Conservation (phyloP, 768 basidiomycete species). For the Lactifluus piperatus region DNA sequence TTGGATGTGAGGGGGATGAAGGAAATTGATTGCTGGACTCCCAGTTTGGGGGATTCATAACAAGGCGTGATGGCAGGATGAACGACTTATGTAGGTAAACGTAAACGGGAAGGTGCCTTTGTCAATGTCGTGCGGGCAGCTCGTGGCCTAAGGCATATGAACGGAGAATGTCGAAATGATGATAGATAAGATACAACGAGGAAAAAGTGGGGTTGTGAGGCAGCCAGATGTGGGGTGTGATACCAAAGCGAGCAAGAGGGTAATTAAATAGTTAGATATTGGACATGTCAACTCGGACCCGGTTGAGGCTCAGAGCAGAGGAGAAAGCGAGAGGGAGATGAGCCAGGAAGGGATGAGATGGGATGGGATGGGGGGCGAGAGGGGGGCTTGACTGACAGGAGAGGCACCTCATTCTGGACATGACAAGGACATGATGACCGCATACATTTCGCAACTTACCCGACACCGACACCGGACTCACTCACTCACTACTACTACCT, state of each 20-base stretch:
- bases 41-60: not conserved
- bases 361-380: too few species aligned
- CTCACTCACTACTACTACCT: too few species aligned
- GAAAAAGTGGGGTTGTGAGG: not conserved
- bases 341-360: too few species aligned
- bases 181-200: conserved; percentile 4
- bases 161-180: not conserved
- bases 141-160: conserved; percentile 29
- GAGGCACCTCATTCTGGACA: too few species aligned
- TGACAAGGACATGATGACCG: not conserved
- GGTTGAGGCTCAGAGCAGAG: not conserved
- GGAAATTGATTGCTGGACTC: not conserved
- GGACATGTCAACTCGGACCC: not conserved
- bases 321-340: not conserved
- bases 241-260: not conserved
- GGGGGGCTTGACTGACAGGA: not conserved
- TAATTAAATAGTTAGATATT: not conserved
- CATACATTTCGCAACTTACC: not conserved
- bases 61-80: conserved; percentile 1
- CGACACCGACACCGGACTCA: too few species aligned
- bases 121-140: conserved; percentile 39
- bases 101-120: conserved; percentile 38
- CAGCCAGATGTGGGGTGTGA: conserved; percentile 1
- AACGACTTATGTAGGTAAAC: conserved; percentile 35
- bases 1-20: not conserved